These are phyloP conservation scores for Paracoccidioides brasiliensis DNA, from an alignment of 2,329 filamentous ascomycete genomes.

Conservation along the genomic window DNA sequence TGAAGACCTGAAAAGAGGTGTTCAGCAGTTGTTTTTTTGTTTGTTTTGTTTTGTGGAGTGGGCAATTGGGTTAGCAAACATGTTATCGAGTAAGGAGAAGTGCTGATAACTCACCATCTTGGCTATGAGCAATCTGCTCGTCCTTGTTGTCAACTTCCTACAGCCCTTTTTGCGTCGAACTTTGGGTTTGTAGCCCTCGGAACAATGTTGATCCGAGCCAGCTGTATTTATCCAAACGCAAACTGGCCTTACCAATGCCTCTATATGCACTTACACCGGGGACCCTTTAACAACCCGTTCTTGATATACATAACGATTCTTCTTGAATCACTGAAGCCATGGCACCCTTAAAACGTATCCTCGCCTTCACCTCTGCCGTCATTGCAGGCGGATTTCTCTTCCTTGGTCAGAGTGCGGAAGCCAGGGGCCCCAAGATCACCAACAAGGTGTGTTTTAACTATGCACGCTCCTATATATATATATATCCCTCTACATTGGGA, in stretches of 20 bases:
- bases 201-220: slow-evolving; percentile 1
- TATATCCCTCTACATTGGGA: neutral
- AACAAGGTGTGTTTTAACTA: slow-evolving; percentile 50
- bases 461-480: neutral
- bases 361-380: slow-evolving; percentile 62
- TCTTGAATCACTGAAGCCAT: slow-evolving; percentile 34
- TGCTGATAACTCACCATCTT: slow-evolving; percentile 20
- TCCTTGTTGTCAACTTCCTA: neutral
- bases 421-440: slow-evolving; percentile 90
- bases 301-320: neutral
- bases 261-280: neutral
- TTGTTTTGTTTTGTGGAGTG: no score
- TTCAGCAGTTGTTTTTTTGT: neutral
- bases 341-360: slow-evolving; percentile 58
- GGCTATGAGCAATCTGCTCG: slow-evolving; percentile 1
- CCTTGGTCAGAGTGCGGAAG: slow-evolving; percentile 61
- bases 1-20: slow-evolving; percentile 52
- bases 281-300: neutral
- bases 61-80: neutral
- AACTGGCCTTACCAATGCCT: slow-evolving; percentile 21
- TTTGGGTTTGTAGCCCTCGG: neutral
- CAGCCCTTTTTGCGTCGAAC: neutral
- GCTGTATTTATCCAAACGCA: slow-evolving; percentile 15
- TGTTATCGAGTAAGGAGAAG: neutral
- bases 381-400: slow-evolving; percentile 61